Evolutionary conservation across 1,284 basidiomycete genomes (phyloP).

Genomic region (Coniferiporia weirii): DNA sequence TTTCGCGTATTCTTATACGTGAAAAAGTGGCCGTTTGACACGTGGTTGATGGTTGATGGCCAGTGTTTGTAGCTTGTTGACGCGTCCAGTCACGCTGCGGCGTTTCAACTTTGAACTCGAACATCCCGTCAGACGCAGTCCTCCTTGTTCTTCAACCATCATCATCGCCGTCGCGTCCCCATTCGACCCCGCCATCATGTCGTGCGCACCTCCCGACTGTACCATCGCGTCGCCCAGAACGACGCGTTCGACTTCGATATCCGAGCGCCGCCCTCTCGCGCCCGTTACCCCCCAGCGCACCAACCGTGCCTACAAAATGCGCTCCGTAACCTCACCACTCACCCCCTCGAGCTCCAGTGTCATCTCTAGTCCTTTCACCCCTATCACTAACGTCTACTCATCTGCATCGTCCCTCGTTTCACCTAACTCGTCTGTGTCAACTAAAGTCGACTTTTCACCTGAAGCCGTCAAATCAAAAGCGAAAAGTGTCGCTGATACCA

Average conservation of each 20-base stretch:
- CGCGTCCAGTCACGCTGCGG: neutral
- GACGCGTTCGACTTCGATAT: constrained; percentile 8
- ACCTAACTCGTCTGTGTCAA: constrained; percentile 17
- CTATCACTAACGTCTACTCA: constrained; percentile 19
- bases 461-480: constrained; percentile 11
- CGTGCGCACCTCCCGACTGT: constrained; percentile 5
- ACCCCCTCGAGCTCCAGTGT: constrained; percentile 16
- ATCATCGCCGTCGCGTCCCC: neutral
- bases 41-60: neutral
- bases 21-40: neutral
- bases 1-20: neutral
- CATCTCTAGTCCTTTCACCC: constrained; percentile 18
- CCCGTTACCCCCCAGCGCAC: constrained; percentile 19
- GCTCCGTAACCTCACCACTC: constrained; percentile 14
- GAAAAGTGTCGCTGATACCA: constrained; percentile 51
- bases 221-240: constrained; percentile 12
- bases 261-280: constrained; percentile 17
- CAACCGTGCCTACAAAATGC: constrained; percentile 12
- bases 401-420: constrained; percentile 15
- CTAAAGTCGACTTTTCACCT: constrained; percentile 16
- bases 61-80: neutral
- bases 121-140: neutral
- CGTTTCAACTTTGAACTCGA: neutral
- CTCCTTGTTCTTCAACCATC: neutral
- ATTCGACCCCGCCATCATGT: constrained; percentile 4